These are phyloP conservation scores for Brassica carinata DNA, from an alignment of 345 rosid species.

Conservation along the genomic window DNA sequence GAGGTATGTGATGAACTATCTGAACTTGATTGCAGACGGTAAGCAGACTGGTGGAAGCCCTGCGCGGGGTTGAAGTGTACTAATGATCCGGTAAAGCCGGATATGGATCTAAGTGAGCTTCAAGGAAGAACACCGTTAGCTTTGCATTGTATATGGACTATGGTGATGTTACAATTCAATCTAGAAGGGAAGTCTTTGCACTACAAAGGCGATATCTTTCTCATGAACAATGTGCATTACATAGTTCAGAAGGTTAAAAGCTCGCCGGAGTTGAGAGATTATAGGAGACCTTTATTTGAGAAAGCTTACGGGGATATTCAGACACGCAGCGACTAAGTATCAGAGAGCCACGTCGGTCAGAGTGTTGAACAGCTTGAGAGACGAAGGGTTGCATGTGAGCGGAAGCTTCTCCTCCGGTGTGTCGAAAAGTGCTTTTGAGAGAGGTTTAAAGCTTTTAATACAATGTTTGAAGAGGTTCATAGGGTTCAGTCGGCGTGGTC, in stretches of 20 bases:
- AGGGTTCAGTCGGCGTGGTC: constrained; percentile 80
- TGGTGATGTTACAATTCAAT: constrained; percentile 85
- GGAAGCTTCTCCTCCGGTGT: constrained; percentile 92
- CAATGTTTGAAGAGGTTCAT: constrained; percentile 92
- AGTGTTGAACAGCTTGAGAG: constrained; percentile 80
- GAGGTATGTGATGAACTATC: constrained; percentile 97
- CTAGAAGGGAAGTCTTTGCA: constrained; percentile 86
- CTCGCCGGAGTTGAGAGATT: constrained; percentile 49
- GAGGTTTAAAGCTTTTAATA: constrained; percentile 89
- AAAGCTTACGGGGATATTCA: constrained; percentile 66
- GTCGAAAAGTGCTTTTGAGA: constrained; percentile 72
- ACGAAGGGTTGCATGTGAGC: constrained; percentile 87
- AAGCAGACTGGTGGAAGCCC: constrained; percentile 89
- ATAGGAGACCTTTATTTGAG: constrained; percentile 82
- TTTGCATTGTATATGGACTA: constrained; percentile 88
- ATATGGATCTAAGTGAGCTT: constrained; percentile 77
- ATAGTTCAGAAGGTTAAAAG: constrained; percentile 56
- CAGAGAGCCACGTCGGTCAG: constrained; percentile 94
- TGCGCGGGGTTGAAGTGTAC: constrained; percentile 80
- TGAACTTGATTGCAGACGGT: constrained; percentile 88
- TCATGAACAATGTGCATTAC: constrained; percentile 98
- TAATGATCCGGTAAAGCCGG: constrained; percentile 72
- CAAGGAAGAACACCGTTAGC: constrained; percentile 73
- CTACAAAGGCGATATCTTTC: constrained; percentile 72
- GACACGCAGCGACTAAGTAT: constrained; percentile 83